Conservation (phyloP, 2,329 filamentous ascomycete genomes). For the Trichoderma semiorbis region DNA sequence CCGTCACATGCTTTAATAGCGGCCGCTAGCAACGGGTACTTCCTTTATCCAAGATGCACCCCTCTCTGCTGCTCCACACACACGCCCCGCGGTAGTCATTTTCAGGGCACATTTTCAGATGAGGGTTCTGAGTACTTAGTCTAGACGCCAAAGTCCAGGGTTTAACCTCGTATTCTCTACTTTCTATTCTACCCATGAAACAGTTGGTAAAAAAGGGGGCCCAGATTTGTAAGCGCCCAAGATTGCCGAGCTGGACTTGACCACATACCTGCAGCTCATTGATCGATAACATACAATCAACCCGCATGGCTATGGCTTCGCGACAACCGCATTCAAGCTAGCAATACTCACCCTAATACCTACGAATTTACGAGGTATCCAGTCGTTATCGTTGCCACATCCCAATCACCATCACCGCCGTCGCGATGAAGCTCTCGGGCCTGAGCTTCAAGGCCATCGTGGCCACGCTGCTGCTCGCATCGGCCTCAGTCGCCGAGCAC, state of each 20-base stretch:
- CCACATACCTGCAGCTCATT: neutral
- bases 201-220: neutral
- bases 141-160: too few species aligned
- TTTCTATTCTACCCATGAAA: neutral
- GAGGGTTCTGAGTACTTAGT: neutral
- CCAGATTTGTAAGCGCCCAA: conserved; percentile 6
- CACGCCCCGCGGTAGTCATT: neutral
- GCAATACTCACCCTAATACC: neutral
- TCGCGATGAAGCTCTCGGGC: conserved; percentile 49
- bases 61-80: neutral
- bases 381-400: neutral
- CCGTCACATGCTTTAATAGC: neutral
- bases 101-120: neutral
- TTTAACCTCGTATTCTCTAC: neutral
- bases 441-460: conserved; percentile 47
- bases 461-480: conserved; percentile 45
- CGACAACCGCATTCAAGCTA: neutral
- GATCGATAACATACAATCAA: neutral
- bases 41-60: conserved; percentile 1
- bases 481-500: conserved; percentile 63
- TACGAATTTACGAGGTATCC: neutral
- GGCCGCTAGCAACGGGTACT: conserved; percentile 4
- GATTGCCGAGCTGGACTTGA: neutral
- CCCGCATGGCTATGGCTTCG: conserved; percentile 6
- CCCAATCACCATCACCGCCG: neutral